Conservation (phyloP, 2,329 filamentous ascomycete species). For the Penicillium digitatum region DNA sequence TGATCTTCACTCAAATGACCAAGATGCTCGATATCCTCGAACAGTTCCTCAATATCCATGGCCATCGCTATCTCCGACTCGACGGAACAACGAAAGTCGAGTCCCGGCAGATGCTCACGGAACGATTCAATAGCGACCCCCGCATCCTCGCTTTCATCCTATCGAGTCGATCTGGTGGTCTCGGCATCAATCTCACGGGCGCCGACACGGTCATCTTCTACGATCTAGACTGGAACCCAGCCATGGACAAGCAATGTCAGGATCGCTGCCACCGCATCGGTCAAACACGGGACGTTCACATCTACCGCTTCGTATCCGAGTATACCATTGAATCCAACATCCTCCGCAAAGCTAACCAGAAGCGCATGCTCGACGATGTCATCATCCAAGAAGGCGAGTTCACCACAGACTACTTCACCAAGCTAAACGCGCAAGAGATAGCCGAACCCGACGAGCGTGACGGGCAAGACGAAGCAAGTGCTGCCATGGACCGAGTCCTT, state of each 20-base stretch:
- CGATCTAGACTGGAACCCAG: slow-evolving; percentile 98
- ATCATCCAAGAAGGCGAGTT: slow-evolving; percentile 98
- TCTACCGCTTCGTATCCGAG: slow-evolving; percentile 89
- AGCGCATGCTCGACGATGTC: slow-evolving; percentile 95
- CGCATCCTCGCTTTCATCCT: slow-evolving; percentile 94
- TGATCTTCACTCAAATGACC: slow-evolving; percentile 99
- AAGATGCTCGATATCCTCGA: slow-evolving; percentile 97
- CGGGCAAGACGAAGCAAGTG: slow-evolving; percentile 67
- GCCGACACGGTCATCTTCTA: slow-evolving; percentile 99
- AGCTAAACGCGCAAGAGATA: slow-evolving; percentile 65
- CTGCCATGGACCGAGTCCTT: slow-evolving; percentile 81
- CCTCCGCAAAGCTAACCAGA: slow-evolving; percentile 91
- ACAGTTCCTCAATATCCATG: slow-evolving; percentile 95
- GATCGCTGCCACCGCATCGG: slow-evolving; percentile 96
- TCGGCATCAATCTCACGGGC: slow-evolving; percentile 94
- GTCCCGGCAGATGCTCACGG: slow-evolving; percentile 88
- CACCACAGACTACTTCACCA: slow-evolving; percentile 93
- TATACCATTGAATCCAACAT: slow-evolving; percentile 98
- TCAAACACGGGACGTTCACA: slow-evolving; percentile 95
- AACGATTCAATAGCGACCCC: slow-evolving; percentile 92
- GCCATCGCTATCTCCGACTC: slow-evolving; percentile 90
- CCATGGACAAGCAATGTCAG: slow-evolving; percentile 99
- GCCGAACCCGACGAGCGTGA: slow-evolving; percentile 59
- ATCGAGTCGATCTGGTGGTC: slow-evolving; percentile 85
- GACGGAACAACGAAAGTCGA: slow-evolving; percentile 97